Conservation (phyloP, 108 stramenopile genomes). For the Hondaea fermentalgiana region DNA sequence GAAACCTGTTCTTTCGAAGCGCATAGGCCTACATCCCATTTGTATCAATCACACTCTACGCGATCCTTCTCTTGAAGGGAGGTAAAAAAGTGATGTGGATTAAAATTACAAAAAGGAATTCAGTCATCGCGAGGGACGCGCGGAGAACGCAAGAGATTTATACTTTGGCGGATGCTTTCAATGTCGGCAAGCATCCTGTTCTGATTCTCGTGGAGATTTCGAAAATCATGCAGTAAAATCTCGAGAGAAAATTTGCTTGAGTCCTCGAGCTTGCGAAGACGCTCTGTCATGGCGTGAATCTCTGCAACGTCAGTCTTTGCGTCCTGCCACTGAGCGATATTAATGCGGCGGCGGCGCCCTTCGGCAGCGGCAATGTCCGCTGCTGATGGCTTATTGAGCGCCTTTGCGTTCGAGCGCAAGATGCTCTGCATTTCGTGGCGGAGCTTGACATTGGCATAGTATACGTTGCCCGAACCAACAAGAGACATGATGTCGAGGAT, state of each 20-base stretch:
- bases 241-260: neutral
- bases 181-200: neutral
- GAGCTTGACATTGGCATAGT: neutral
- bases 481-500: neutral
- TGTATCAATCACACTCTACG: too few relatives aligned
- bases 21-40: too few relatives aligned
- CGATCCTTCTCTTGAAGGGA: too few relatives aligned
- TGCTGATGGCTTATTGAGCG: neutral
- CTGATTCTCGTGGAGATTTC: neutral
- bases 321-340: neutral
- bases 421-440: neutral
- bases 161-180: neutral
- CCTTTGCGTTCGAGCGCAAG: neutral
- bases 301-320: neutral
- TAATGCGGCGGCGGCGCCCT: neutral
- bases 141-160: neutral
- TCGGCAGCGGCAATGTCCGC: neutral
- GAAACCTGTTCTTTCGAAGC: too few relatives aligned
- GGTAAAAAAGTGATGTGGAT: too few relatives aligned
- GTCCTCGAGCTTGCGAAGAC: neutral
- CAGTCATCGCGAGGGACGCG: too few relatives aligned
- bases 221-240: neutral
- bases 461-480: neutral
- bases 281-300: neutral
- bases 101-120: too few relatives aligned